A percentile compares a stretch with the other conserved stretches of the same genome.
Evolutionary conservation across 495 filamentous ascomycete species (phyloP).

Genomic region (Neurospora sp.): DNA sequence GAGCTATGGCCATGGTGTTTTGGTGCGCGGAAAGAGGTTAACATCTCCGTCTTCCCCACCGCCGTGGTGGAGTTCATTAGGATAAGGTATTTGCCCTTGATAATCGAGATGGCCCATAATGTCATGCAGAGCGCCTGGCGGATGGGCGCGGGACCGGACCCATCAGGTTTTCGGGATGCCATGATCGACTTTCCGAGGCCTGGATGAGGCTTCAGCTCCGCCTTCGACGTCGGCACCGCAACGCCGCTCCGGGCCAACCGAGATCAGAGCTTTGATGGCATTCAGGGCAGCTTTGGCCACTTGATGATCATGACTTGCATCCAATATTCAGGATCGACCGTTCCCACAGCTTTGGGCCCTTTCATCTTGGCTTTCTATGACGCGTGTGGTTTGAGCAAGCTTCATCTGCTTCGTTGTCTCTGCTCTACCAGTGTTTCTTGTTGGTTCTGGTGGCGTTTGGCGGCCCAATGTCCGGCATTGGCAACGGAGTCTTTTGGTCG

Average conservation of each 20-base stretch:
- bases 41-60: neutral
- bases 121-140: neutral
- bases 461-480: neutral
- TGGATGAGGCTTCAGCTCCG: neutral
- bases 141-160: neutral
- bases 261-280: neutral
- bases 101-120: neutral
- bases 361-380: neutral
- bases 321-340: neutral
- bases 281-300: neutral
- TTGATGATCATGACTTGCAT: neutral
- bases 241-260: neutral
- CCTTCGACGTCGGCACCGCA: neutral
- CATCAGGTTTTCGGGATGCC: neutral
- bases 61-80: neutral
- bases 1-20: neutral
- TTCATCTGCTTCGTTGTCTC: neutral
- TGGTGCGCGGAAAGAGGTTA: neutral
- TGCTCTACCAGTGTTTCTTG: neutral
- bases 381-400: neutral
- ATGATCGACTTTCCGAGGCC: neutral
- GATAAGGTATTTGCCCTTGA: neutral
- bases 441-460: neutral
- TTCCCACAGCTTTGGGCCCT: neutral
- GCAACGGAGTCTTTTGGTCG: neutral